Evolutionary conservation across 1,284 basidiomycete species (phyloP).

Genomic region (Wolfiporia cocos): DNA sequence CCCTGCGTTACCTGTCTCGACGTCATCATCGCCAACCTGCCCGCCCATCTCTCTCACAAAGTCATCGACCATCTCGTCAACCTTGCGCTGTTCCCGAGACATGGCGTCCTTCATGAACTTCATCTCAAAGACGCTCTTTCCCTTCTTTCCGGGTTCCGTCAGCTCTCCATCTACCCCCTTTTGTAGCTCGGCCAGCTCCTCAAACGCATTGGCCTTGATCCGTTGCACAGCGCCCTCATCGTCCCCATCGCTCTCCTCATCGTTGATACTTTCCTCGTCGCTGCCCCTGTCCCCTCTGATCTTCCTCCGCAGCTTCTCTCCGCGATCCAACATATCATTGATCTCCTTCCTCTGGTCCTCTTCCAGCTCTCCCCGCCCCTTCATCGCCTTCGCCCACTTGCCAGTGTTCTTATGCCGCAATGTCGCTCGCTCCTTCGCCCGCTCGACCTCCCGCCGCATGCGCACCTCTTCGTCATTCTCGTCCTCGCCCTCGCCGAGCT

Average conservation of each 20-base stretch:
- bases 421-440: conserved; percentile 84
- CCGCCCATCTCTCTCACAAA: conserved; percentile 63
- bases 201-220: conserved; percentile 65
- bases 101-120: conserved; percentile 94
- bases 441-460: conserved; percentile 69
- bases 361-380: conserved; percentile 54
- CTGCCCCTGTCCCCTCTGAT: conserved; percentile 56
- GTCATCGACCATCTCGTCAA: conserved; percentile 61
- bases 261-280: conserved; percentile 41
- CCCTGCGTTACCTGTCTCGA: too few species aligned
- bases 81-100: conserved; percentile 54
- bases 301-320: conserved; percentile 65
- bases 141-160: conserved; percentile 30
- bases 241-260: conserved; percentile 37
- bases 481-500: conserved; percentile 42
- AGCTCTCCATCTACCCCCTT: conserved; percentile 20
- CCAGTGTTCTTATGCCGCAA: conserved; percentile 79
- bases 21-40: conserved; percentile 24
- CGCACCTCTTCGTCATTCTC: conserved; percentile 47
- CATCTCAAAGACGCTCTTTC: conserved; percentile 80
- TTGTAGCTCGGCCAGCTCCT: conserved; percentile 57
- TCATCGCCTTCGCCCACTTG: conserved; percentile 75
- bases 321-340: conserved; percentile 72
- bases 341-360: conserved; percentile 67
- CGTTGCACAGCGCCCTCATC: conserved; percentile 38